Percentiles rank a stretch among this genome's conserved stretches.
These are phyloP conservation scores for Novymonas esmeraldas DNA, from an alignment of 208 protist species.

Conservation along the genomic window DNA sequence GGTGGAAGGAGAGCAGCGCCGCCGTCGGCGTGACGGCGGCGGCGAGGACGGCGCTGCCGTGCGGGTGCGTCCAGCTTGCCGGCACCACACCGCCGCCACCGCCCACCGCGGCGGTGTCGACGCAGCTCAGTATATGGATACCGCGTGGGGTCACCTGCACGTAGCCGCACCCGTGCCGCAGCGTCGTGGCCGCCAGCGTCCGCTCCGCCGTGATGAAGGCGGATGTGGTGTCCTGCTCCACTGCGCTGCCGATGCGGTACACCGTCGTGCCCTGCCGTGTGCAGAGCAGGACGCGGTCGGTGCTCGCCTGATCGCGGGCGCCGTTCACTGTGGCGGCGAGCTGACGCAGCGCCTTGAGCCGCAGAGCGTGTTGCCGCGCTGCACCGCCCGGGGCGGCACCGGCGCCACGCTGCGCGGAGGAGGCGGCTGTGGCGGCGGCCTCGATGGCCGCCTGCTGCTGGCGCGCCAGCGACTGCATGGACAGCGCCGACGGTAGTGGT, in stretches of 20 bases:
- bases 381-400: constrained; percentile 6
- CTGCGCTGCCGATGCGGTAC: constrained; percentile 44
- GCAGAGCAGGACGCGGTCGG: constrained; percentile 59
- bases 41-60: constrained; percentile 75
- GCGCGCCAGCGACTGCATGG: constrained; percentile 50
- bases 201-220: constrained; percentile 70
- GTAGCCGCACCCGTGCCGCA: constrained; percentile 69
- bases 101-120: neutral
- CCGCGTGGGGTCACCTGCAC: constrained; percentile 76
- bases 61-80: constrained; percentile 68
- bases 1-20: constrained; percentile 61
- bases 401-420: neutral
- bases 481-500: constrained; percentile 49
- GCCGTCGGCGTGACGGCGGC: constrained; percentile 56
- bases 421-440: constrained; percentile 18
- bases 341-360: constrained; percentile 34
- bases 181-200: constrained; percentile 71
- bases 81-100: constrained; percentile 30
- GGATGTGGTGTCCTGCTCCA: constrained; percentile 63
- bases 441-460: constrained; percentile 49
- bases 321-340: constrained; percentile 25
- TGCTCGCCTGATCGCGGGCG: constrained; percentile 29
- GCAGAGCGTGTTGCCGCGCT: constrained; percentile 24
- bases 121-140: constrained; percentile 46
- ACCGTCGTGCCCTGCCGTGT: constrained; percentile 64